phyloP scores from a whole-genome alignment of 768 basidiomycete genomes.

The Suillus tomentosus region DNA sequence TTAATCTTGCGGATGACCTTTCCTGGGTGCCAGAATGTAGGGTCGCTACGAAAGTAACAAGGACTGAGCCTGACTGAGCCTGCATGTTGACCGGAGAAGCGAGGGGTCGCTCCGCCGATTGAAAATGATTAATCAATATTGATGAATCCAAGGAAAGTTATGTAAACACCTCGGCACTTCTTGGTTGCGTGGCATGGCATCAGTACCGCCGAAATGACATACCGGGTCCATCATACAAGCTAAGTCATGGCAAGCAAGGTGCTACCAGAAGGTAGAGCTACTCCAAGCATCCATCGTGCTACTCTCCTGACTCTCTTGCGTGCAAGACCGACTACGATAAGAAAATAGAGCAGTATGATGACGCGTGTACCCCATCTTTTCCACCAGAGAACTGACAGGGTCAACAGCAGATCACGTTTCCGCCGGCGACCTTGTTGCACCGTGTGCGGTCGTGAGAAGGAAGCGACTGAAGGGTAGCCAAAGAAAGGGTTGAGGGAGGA shows the following conservation, averaged over 20 bases:
- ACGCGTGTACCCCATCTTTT: conserved; percentile 57
- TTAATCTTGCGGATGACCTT: conserved; percentile 4
- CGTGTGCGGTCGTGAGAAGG: conserved; percentile 36
- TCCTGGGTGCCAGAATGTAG: not conserved
- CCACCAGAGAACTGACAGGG: conserved; percentile 68
- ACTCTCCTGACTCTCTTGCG: conserved; percentile 16
- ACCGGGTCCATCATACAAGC: not conserved
- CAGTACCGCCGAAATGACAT: conserved; percentile 4
- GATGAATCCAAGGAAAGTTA: not conserved
- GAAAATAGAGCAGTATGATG: conserved; percentile 35
- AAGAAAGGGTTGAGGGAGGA: conserved; percentile 74
- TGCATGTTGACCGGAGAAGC: conserved; percentile 1
- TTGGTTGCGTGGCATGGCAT: not conserved
- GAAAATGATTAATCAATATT: conserved; percentile 5
- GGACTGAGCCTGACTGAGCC: not conserved
- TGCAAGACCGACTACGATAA: conserved; percentile 32
- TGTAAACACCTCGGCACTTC: not conserved
- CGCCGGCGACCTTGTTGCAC: conserved; percentile 66
- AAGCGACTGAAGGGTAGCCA: conserved; percentile 58
- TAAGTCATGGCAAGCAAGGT: not conserved
- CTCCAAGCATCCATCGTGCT: conserved; percentile 3
- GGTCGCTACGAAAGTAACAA: not conserved
- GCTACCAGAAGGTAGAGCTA: conserved; percentile 2
- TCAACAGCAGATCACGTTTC: conserved; percentile 66
- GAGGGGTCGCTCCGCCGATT: not conserved